Evolutionary conservation across 352 stramenopile species (phyloP).

Genomic region (Pythium dissotocum): DNA sequence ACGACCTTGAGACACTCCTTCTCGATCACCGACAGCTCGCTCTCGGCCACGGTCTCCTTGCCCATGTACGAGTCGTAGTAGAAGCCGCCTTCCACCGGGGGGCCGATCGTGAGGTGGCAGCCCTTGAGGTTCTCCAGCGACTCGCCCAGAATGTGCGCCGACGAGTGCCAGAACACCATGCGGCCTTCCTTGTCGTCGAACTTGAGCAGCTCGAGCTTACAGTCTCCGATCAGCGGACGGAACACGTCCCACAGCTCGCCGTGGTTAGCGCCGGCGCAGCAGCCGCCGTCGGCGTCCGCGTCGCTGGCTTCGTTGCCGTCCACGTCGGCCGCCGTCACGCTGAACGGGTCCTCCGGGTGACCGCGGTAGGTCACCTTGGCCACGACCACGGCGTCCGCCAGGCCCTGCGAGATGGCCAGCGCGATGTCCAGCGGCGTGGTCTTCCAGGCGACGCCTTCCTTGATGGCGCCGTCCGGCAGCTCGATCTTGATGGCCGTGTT

Average conservation of each 20-base stretch:
- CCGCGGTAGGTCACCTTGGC: conserved; percentile 91
- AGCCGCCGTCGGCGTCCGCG: conserved; percentile 47
- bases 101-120: conserved; percentile 91
- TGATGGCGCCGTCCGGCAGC: conserved; percentile 95
- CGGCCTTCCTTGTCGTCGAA: conserved; percentile 94
- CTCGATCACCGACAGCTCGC: conserved; percentile 89
- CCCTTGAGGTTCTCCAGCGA: conserved; percentile 97
- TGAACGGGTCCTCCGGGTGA: conserved; percentile 70
- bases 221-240: conserved; percentile 96
- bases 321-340: conserved; percentile 83
- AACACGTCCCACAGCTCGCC: conserved; percentile 97
- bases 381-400: conserved; percentile 93
- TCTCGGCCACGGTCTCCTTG: conserved; percentile 49
- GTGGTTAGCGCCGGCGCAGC: conserved; percentile 54
- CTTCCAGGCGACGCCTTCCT: conserved; percentile 91
- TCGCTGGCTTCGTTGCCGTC: conserved; percentile 83
- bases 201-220: conserved; percentile 97
- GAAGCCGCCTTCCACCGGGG: conserved; percentile 96
- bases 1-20: conserved; percentile 93
- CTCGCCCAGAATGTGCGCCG: conserved; percentile 96
- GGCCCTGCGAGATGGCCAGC: conserved; percentile 92
- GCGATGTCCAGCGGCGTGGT: conserved; percentile 98
- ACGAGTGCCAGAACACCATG: conserved; percentile 98
- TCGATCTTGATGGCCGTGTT: conserved; percentile 94
- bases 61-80: conserved; percentile 99